Evolutionary conservation across 208 protist genomes (phyloP).

Genomic region (Crithidia fasciculata): DNA sequence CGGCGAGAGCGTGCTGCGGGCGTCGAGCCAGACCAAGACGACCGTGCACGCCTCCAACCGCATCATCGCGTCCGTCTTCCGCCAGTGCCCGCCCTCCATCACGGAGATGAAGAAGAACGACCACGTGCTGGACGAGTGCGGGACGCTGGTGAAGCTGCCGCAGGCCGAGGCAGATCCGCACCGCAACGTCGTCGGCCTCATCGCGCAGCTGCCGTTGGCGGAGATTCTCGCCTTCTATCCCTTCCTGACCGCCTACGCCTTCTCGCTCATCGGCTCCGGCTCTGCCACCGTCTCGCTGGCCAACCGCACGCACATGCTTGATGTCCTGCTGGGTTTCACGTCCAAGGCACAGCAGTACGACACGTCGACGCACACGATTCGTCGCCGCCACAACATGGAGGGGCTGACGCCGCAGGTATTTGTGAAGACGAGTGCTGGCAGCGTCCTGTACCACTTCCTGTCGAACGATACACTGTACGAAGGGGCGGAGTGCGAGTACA

Average conservation of each 20-base stretch:
- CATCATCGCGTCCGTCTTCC: constrained; percentile 66
- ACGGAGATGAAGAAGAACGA: constrained; percentile 50
- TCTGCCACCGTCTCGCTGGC: constrained; percentile 63
- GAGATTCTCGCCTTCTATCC: constrained; percentile 90
- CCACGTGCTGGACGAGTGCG: constrained; percentile 52
- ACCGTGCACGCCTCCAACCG: constrained; percentile 83
- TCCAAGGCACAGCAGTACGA: constrained; percentile 77
- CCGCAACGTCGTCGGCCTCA: constrained; percentile 56
- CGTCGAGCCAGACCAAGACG: constrained; percentile 69
- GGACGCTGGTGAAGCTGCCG: constrained; percentile 35
- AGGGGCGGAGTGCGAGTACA: constrained; percentile 41
- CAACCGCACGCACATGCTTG: constrained; percentile 78
- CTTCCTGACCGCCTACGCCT: constrained; percentile 72
- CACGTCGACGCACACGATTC: constrained; percentile 52
- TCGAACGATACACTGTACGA: constrained; percentile 85
- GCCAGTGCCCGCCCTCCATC: constrained; percentile 55
- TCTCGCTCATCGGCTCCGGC: constrained; percentile 80
- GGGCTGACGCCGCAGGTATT: constrained; percentile 39
- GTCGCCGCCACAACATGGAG: constrained; percentile 53
- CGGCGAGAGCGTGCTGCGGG: constrained; percentile 57
- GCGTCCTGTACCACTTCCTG: constrained; percentile 79
- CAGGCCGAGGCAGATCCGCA: constrained; percentile 41
- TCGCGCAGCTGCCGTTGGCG: constrained; percentile 71
- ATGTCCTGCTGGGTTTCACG: constrained; percentile 69
- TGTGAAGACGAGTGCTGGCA: constrained; percentile 60